phyloP scores from a whole-genome alignment of 2,329 filamentous ascomycete genomes.

The Neonectria ditissima region DNA sequence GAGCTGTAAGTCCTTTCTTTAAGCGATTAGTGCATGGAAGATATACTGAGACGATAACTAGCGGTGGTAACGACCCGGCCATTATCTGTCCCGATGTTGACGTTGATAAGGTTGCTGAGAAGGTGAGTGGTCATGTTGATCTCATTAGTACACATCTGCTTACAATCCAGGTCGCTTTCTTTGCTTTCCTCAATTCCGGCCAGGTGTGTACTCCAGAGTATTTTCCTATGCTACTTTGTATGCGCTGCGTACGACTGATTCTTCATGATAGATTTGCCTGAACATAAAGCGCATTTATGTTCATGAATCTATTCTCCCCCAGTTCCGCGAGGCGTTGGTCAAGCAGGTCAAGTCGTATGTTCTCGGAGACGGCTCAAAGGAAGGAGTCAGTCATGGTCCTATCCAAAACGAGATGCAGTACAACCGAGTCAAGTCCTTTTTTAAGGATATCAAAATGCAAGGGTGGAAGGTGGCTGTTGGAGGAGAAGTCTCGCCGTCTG shows the following conservation, averaged over 20 bases:
- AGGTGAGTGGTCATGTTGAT: slow-evolving; percentile 44
- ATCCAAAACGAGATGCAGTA: slow-evolving; percentile 33
- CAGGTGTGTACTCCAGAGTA: slow-evolving; percentile 24
- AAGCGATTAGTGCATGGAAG: slow-evolving; percentile 32
- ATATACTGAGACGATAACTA: background rate
- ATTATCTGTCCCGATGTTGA: slow-evolving; percentile 70
- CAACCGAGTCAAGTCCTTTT: slow-evolving; percentile 20
- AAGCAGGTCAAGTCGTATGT: slow-evolving; percentile 53
- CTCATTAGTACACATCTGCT: background rate
- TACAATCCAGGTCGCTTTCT: slow-evolving; percentile 49
- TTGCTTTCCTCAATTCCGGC: slow-evolving; percentile 68
- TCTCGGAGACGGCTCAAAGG: slow-evolving; percentile 60
- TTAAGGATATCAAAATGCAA: slow-evolving; percentile 11
- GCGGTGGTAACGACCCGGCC: slow-evolving; percentile 69
- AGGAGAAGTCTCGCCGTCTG: background rate
- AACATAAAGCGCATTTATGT: slow-evolving; percentile 70
- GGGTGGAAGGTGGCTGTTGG: slow-evolving; percentile 19
- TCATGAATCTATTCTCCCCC: slow-evolving; percentile 68
- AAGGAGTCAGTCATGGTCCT: slow-evolving; percentile 49
- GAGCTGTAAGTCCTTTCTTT: slow-evolving; percentile 57
- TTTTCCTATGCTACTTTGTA: background rate
- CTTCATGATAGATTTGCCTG: slow-evolving; percentile 38
- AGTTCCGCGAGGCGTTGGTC: slow-evolving; percentile 59
- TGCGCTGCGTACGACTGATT: background rate
- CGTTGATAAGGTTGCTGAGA: slow-evolving; percentile 50